A percentile compares a stretch with the other conserved stretches of the same genome.
phyloP scores from a whole-genome alignment of 2,329 filamentous ascomycete species.

The Aspergillus eucalypticola region DNA sequence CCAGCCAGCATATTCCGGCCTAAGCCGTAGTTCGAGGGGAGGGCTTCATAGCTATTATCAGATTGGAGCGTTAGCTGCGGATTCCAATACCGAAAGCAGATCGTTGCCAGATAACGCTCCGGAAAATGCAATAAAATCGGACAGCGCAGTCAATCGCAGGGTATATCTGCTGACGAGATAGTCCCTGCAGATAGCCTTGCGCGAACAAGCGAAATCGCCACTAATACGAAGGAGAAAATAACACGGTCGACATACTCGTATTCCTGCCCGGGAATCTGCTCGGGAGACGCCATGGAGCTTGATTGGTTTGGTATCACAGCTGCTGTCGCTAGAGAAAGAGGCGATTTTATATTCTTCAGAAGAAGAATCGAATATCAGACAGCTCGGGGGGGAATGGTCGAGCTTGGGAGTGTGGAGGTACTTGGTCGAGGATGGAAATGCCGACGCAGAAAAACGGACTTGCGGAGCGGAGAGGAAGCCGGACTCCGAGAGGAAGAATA shows the following conservation, averaged over 20 bases:
- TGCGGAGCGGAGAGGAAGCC: slow-evolving; percentile 20
- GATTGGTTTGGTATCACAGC: slow-evolving; percentile 38
- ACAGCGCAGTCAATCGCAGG: neutral
- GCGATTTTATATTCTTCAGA: neutral
- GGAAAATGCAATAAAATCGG: neutral
- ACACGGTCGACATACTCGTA: slow-evolving; percentile 44
- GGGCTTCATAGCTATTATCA: slow-evolving; percentile 74
- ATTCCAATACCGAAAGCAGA: neutral
- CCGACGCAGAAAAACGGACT: slow-evolving; percentile 21
- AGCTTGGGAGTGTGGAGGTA: slow-evolving; percentile 5
- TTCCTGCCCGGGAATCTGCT: slow-evolving; percentile 46
- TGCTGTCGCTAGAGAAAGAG: slow-evolving; percentile 27
- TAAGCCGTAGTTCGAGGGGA: slow-evolving; percentile 92
- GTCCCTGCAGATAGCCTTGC: neutral
- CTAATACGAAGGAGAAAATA: neutral
- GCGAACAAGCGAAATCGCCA: neutral
- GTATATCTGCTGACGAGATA: neutral
- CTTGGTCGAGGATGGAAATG: slow-evolving; percentile 10
- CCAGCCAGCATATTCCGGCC: slow-evolving; percentile 93
- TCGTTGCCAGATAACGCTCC: neutral
- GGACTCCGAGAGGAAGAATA: slow-evolving; percentile 9
- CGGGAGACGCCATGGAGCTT: slow-evolving; percentile 44
- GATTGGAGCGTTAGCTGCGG: slow-evolving; percentile 23
- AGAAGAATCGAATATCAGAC: slow-evolving; percentile 9
- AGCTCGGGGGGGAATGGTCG: slow-evolving; percentile 2